Base-by-base conservation (phyloP, 108 stramenopile genomes). In the Cyclostephanos invisitatus region DNA sequence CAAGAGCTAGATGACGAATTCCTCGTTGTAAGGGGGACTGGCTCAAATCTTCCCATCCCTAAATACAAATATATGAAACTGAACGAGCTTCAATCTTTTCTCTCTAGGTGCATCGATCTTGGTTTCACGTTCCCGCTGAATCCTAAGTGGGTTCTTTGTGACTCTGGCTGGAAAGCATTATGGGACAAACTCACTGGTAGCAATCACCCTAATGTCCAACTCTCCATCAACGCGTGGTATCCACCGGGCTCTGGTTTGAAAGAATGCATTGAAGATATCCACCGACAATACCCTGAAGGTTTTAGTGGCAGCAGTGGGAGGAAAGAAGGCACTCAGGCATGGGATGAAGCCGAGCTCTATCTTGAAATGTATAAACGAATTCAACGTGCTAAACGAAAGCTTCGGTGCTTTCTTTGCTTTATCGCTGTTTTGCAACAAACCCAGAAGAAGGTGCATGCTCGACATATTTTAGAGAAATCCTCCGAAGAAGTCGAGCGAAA, bases 1-100 rank as follows among this genome's bases (percentile, higher is more conserved):
- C 89, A 91, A 81, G 86, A 88, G 68, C 72, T 91, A 42, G 89
- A 91, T 71, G 87, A 91, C 1, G 80, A 77, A 29, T 89, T 83
- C 24, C 67, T 91, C 14, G 73, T 88, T n/a, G 83, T 91, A 67
- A 76, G 77, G 32, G 77, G 77, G 37, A 46, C 44, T 15, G 44
- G 44, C 1, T 46, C 44, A 46, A 61, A 68, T 50, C 67, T 74
- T 57, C 84, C 77, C 57, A 78, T 62, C 17, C 78, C 62, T 9
- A 78, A 74, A 18, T 78, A 73, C 76, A 85, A 83, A 62, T 88
- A 90, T 50, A 83, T 90, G 68, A 83, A 78, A 44, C 77, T 85
- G 18, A 44, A 75, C 29, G 84, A 86, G 63, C 70, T 88, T 3
- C 87, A 88, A 55, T 50, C 28, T 21, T 77, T 90, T 55, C 75